Base-by-base conservation (phyloP, 176 grass and related monocot species). In the Carex littledalei region DNA sequence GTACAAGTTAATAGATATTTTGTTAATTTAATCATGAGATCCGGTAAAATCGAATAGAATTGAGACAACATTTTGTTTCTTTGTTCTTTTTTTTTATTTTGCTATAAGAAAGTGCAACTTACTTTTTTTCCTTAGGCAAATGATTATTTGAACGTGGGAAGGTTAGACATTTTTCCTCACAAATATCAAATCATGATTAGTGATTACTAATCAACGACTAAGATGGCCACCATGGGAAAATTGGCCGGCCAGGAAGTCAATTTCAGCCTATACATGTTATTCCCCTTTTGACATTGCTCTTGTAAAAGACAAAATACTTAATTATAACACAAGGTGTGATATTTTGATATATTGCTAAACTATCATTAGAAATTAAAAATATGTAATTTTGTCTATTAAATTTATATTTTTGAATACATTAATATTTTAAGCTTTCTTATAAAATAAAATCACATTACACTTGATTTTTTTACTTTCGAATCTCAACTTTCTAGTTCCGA, bases 181-280 rank as follows among this genome's bases (percentile, higher is more conserved):
- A 47, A 52, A 52, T 74, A 74, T 12, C 20, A 50, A 52, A 20
- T 74, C 69, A 73, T 77, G 45, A 77, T 77, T 77, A 77, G 21
- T 31, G 47, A 77, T 77, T 55, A 24, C 73, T 54, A 54, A 77
- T 77, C 49, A 55, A 17, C 13, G 73, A 77, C 22, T 54, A 31
- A 77, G 18, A 77, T 77, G 49, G 50, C 24, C 49, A 77, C 55
- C 12, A 78, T 31, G 22, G 24, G 13, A 78, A 53, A 78, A 31
- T 49, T 77, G 49, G 22, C 49, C 49, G 73, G 73, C 73, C 49
- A 77, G 45, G 45, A 75, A 75, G 45, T 75, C 43, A 75, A 75
- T 52, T 75, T 14, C 43, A 49, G 43, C 70, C 9, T 67, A 6
- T 35, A 24, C 52, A 21, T 75, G 43, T 11, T 50, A 52, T 75